Percentiles rank a stretch among this genome's conserved stretches.
phyloP scores from a whole-genome alignment of 805 yeast species.

The Wickerhamiella bombiphila region DNA sequence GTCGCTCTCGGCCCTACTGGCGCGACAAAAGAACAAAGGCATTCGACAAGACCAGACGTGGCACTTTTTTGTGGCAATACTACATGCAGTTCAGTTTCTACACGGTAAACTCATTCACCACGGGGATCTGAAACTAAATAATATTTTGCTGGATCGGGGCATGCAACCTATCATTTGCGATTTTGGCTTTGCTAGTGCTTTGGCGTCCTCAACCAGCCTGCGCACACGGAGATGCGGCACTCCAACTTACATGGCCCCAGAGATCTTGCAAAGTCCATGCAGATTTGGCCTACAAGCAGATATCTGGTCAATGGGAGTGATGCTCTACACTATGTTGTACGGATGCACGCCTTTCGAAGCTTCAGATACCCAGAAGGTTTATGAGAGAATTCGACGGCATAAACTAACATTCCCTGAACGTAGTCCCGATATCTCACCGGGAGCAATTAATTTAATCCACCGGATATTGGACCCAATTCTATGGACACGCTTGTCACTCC shows the following conservation, averaged over 20 bases:
- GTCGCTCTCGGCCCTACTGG: slow-evolving; percentile 80
- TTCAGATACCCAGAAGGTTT: slow-evolving; percentile 74
- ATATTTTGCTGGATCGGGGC: slow-evolving; percentile 79
- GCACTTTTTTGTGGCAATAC: slow-evolving; percentile 69
- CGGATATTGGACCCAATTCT: slow-evolving; percentile 62
- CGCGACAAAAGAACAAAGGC: slow-evolving; percentile 16
- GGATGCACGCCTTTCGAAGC: slow-evolving; percentile 97
- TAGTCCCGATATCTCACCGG: slow-evolving; percentile 37
- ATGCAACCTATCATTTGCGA: slow-evolving; percentile 93
- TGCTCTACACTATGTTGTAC: slow-evolving; percentile 75
- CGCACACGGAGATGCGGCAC: slow-evolving; percentile 93
- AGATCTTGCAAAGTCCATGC: slow-evolving; percentile 46
- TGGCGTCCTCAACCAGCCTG: slow-evolving; percentile 54
- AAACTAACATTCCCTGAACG: slow-evolving; percentile 68
- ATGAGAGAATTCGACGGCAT: slow-evolving; percentile 68
- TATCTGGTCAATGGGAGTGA: slow-evolving; percentile 95
- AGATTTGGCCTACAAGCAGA: slow-evolving; percentile 94
- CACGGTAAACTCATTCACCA: slow-evolving; percentile 85
- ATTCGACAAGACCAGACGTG: slow-evolving; percentile 23
- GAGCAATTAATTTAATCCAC: slow-evolving; percentile 50
- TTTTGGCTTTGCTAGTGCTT: slow-evolving; percentile 85
- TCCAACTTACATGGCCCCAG: slow-evolving; percentile 97
- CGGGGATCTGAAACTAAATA: slow-evolving; percentile 86
- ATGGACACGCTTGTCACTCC: background rate
- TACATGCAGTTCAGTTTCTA: slow-evolving; percentile 83